Base-by-base conservation (phyloP, 2,329 filamentous ascomycete genomes). In the Dactylellina sp. region DNA sequence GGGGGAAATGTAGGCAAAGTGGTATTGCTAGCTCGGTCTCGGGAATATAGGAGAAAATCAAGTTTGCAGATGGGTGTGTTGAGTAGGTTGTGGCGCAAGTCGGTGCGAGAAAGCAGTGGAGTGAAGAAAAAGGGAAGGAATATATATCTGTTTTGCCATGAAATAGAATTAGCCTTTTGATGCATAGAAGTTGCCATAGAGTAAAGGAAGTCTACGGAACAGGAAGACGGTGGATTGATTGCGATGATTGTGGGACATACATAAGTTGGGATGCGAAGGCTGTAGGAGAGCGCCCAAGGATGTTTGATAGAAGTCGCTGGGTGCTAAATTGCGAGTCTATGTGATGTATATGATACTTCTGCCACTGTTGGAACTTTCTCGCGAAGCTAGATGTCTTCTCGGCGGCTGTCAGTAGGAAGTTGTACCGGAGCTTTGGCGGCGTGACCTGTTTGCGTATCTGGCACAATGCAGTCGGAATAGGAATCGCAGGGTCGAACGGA, bases 341-440 rank as follows among this genome's bases (percentile, higher is more conserved):
- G 28, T 9, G 55, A 9, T 42, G 24, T 63, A 49, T 44, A 55
- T 40, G 49, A 46, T 37, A 2, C 42, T 28, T 32, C 25, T 25
- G 52, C 42, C 52, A 62, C 56, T 71, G 64, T 46, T 20, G 47
- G 64, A 70, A 70, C 56, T 49, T 71, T 64, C 52, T 53, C 50
- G 65, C 50, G 40, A 71, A 62, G 59, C 66, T 71, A 46, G 24
- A 42, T 16, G 11, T 59, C 50, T 71, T 50, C 66, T 71, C 59
- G 59, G 66, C 66, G 59, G 52, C 39, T 60, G 66, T 52, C 20
- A 46, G 59, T 14, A 59, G 40, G 37, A 24, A 44, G 37, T 28
- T 22, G 37, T 44, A 50, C 35, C n/a, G 49, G 50, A 35, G 44
- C 44, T 11, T 44, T 47, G 14, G 16, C 24, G 22, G 37, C 37